Base-by-base conservation (phyloP, 768 basidiomycete species). In the Exsudoporus frostii region DNA sequence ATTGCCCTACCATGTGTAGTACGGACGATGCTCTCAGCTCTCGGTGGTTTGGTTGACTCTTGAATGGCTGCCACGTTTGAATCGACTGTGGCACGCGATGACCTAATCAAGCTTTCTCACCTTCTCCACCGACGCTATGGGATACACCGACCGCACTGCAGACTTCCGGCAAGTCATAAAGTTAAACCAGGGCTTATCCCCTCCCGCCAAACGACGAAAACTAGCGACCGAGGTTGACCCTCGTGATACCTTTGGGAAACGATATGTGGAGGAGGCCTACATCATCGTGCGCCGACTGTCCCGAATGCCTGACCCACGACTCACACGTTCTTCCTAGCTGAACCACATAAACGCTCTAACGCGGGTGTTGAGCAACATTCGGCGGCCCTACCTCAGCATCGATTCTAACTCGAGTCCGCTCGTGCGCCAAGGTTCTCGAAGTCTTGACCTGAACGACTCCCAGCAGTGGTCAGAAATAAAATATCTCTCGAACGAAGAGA, bases 351-450 rank as follows among this genome's bases (percentile, higher is more conserved):
- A 74, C 55, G 83, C 83, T 5, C 72, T 93, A 52, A 80, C 79
- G 25, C 80, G 79, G 42, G 86, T 95, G 80, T 79, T 98, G 39
- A 67, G 77, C 32, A 77, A 79, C 51, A 83, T 98, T 53, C 85
- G 94, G 14, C 85, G 86, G 50, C 84, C 95, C 27, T 99, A 99
- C 74, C 78, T 98, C 61, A 90, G 86, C 63, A 76, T 92, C 55
- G 83, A 90, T 70, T 69, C 85, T 14, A 76, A 82, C 53, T 61
- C 67, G 50, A 70, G 77, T n/a, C 78, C 83, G 13, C 67, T 79
- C 42, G 70, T 76, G 20, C 80, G 83, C 27, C 81, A 82, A 61
- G 58, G 60, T 30, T 65, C 75, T 15, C 78, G 80, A 40, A 79
- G 67, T 40, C 71, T 90, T 50, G 85, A 91, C 72, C 63, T 90